A percentile compares a stretch with the other conserved stretches of the same genome.
phyloP scores from a whole-genome alignment of 805 yeast species.

The Scheffersomyces coipomensis region DNA sequence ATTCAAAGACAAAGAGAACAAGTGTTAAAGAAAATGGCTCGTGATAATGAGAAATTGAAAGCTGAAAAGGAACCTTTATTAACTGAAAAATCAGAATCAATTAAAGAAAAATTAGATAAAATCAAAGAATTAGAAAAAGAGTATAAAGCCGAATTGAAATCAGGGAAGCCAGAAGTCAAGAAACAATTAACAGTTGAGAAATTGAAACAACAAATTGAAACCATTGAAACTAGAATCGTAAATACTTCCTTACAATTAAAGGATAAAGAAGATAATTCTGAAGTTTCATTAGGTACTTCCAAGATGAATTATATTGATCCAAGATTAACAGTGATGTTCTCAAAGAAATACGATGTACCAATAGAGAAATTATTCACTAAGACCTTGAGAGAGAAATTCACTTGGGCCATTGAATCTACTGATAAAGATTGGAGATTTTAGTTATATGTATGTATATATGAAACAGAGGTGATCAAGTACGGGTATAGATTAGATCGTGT shows the following conservation, averaged over 20 bases:
- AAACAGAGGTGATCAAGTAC: too few relatives aligned
- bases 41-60: constrained; percentile 74
- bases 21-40: constrained; percentile 58
- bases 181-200: constrained; percentile 58
- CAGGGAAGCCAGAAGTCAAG: constrained; percentile 58
- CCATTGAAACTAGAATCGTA: constrained; percentile 66
- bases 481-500: too few relatives aligned
- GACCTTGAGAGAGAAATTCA: constrained; percentile 87
- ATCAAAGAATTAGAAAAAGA: constrained; percentile 51
- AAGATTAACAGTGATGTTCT: constrained; percentile 81
- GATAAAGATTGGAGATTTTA: constrained; percentile 87
- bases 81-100: constrained; percentile 54
- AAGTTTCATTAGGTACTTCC: constrained; percentile 89
- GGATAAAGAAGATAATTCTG: constrained; percentile 92
- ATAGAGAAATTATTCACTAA: constrained; percentile 89
- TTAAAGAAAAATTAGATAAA: constrained; percentile 57
- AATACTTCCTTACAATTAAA: constrained; percentile 73
- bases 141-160: constrained; percentile 56
- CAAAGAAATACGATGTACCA: constrained; percentile 84
- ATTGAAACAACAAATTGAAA: constrained; percentile 66
- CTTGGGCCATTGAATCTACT: constrained; percentile 92
- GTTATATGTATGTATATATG: too few relatives aligned
- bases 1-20: constrained; percentile 67
- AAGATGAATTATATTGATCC: constrained; percentile 96
- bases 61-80: constrained; percentile 55